These are phyloP conservation scores for Xeromyces bisporus DNA, from an alignment of 495 filamentous ascomycete species.

Conservation along the genomic window DNA sequence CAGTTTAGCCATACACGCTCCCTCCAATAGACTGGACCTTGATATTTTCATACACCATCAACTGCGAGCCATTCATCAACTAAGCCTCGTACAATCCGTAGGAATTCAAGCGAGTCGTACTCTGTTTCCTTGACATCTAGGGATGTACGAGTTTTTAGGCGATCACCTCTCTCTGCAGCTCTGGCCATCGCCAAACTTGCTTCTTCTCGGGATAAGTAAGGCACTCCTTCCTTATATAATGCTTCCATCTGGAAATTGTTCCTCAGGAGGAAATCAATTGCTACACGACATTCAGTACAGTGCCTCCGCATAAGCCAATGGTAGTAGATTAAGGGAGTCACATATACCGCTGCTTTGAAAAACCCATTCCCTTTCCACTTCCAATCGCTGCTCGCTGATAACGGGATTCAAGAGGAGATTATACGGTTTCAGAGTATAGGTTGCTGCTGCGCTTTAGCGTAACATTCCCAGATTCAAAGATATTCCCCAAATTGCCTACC, in stretches of 20 bases:
- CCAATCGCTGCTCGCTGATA: constrained; percentile 26
- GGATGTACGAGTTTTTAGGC: constrained; percentile 14
- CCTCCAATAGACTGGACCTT: not conserved
- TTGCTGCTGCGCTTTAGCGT: constrained; percentile 15
- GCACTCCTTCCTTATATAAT: constrained; percentile 41
- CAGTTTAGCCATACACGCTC: not conserved
- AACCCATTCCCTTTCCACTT: constrained; percentile 37
- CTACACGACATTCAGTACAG: too few species aligned
- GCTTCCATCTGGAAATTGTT: constrained; percentile 45
- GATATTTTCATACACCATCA: constrained; percentile 12
- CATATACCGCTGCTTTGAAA: constrained; percentile 34
- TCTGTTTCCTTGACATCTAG: constrained; percentile 38
- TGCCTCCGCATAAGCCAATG: too few species aligned
- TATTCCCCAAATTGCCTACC: constrained; percentile 14
- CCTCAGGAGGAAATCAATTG: constrained; percentile 44
- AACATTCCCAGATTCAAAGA: constrained; percentile 1
- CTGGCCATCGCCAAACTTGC: constrained; percentile 24
- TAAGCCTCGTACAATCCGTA: constrained; percentile 26
- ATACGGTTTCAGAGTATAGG: constrained; percentile 48
- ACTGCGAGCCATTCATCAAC: constrained; percentile 33
- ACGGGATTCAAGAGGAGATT: constrained; percentile 49
- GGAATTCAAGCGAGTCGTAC: constrained; percentile 38
- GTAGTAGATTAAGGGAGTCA: too few species aligned
- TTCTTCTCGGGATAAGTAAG: constrained; percentile 54
- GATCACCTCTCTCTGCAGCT: constrained; percentile 13